Evolutionary conservation across 306 rosid genomes (phyloP).

Genomic region (Medicago arabica): DNA sequence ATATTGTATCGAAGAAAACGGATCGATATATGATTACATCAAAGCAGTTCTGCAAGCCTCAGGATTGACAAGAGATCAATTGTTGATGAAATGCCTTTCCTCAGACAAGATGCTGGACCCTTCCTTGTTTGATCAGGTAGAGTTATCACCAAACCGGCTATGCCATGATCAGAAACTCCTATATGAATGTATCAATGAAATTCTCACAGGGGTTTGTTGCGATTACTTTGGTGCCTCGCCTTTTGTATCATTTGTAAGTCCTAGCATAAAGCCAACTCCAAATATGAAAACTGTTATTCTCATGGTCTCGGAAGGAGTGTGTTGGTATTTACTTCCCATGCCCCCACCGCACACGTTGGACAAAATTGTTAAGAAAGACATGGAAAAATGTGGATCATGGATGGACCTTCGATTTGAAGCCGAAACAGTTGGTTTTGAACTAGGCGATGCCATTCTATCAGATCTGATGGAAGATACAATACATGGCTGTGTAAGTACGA

Average conservation of each 20-base stretch:
- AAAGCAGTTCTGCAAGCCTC: conserved; percentile 70
- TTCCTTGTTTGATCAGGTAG: conserved; percentile 61
- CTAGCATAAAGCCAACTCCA: conserved; percentile 55
- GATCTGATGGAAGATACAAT: conserved; percentile 78
- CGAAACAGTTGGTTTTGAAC: conserved; percentile 69
- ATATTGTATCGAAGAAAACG: conserved; percentile 56
- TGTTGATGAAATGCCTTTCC: conserved; percentile 65
- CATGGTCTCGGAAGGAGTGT: conserved; percentile 71
- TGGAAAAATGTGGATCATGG: conserved; percentile 74
- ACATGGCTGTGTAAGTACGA: conserved; percentile 52
- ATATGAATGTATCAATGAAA: conserved; percentile 71
- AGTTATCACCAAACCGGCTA: conserved; percentile 58
- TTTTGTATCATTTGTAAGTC: conserved; percentile 58
- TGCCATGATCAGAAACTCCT: conserved; percentile 73
- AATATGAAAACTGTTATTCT: conserved; percentile 49
- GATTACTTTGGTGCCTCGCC: conserved; percentile 62
- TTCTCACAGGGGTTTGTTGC: conserved; percentile 67
- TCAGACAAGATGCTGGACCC: conserved; percentile 79
- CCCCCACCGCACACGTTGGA: conserved; percentile 78
- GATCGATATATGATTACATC: conserved; percentile 62
- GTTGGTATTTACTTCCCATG: conserved; percentile 76
- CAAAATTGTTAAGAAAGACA: conserved; percentile 81
- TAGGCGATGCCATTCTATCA: conserved; percentile 75
- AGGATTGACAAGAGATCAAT: conserved; percentile 63
- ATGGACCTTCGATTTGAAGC: conserved; percentile 73